Base-by-base conservation (phyloP, 1,284 basidiomycete genomes). In the Hymenochaete sp. region DNA sequence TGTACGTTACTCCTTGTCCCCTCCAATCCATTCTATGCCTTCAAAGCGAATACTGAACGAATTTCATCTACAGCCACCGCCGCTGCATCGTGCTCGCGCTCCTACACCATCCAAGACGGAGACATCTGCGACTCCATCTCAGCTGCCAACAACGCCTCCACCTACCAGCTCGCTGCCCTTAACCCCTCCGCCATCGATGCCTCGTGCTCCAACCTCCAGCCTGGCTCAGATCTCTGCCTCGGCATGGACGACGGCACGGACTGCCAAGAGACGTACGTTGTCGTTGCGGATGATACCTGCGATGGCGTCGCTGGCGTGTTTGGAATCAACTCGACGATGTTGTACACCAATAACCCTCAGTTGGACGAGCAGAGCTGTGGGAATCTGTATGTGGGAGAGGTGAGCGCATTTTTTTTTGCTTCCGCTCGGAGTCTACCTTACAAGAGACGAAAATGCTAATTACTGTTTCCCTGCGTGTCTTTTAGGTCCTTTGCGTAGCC, bases 91-190 rank as follows among this genome's bases (percentile, higher is more conserved):
- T 39, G 41, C 45, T 59, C 67, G 13, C 77, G 82, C 48, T 57
- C 55, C 6, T 84, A 86, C 66, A 77, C 70, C 48, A 69, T 83
- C 41, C 55, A 73, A 53, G 56, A 56, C 1, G 77, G 75, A 44
- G 83, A 86, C 56, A 71, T 67, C 44, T 87, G 82, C 56, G 80
- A 86, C 65, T 57, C 58, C 52, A 85, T 86, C 59, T 83, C 81
- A 48, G 72, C 72, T 28, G 68, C 72, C 14, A 59, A 82, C 36
- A 71, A 74, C 42, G 79, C 72, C 47, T 83, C 83, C 22, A 83
- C 82, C 75, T 87, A 79, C 65, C 83, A 88, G 62, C 73, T 88
- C 39, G 73, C 77, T 2, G 70, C 68, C 10, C 64, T 76, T 54
- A 88, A 87, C 62, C 45, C 63, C 0, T 32, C 22, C 22, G 56